phyloP scores from a whole-genome alignment of 2,329 filamentous ascomycete genomes.

The Cladosporium halotolerans region DNA sequence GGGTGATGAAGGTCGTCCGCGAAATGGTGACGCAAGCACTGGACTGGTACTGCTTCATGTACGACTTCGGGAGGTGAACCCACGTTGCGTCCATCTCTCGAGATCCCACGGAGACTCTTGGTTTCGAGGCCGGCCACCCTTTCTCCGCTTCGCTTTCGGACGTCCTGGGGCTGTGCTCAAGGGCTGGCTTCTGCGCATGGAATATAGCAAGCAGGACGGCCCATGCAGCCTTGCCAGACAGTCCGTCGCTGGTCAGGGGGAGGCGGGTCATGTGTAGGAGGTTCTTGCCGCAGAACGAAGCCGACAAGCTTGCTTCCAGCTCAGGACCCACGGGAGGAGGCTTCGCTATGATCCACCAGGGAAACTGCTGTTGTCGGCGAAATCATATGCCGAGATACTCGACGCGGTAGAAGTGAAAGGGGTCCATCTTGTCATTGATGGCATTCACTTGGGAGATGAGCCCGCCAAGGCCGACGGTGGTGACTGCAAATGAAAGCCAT shows the following conservation, averaged over 20 bases:
- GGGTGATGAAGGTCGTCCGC: neutral
- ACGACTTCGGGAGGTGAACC: neutral
- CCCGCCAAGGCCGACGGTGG: constrained; percentile 4
- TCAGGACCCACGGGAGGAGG: neutral
- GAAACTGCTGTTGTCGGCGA: neutral
- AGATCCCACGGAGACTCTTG: neutral
- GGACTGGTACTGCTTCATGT: neutral
- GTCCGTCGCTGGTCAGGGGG: neutral
- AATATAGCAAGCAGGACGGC: neutral
- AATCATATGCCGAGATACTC: constrained; percentile 4
- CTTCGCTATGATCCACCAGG: neutral
- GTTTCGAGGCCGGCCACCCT: neutral
- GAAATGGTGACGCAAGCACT: constrained; percentile 2
- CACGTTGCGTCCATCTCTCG: neutral
- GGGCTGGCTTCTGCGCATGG: neutral
- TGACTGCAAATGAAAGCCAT: constrained; percentile 6
- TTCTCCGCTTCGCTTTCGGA: neutral
- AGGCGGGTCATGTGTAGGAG: neutral
- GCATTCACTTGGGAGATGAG: neutral
- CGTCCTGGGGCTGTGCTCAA: neutral
- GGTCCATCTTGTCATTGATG: neutral
- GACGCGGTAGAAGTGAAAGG: neutral
- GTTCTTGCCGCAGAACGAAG: neutral
- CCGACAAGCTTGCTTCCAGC: neutral
- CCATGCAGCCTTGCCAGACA: neutral